These are phyloP conservation scores for Phoma herbarum DNA, from an alignment of 2,329 filamentous ascomycete species.

Conservation along the genomic window DNA sequence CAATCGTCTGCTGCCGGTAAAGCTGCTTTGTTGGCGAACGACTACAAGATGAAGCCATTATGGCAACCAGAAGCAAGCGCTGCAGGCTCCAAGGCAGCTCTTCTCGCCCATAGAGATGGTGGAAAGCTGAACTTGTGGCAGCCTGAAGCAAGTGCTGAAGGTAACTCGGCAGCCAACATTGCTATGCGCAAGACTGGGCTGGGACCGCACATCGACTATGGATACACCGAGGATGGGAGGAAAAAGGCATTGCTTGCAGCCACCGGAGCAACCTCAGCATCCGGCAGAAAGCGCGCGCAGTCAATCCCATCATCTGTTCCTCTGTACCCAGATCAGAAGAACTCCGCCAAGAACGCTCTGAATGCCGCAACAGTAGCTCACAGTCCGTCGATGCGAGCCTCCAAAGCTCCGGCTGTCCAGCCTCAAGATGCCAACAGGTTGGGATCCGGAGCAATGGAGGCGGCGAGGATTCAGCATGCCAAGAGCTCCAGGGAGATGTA, in stretches of 20 bases:
- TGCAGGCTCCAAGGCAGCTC: constrained; percentile 77
- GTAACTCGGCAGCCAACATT: constrained; percentile 74
- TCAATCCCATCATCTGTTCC: constrained; percentile 63
- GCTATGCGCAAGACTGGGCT: constrained; percentile 67
- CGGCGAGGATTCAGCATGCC: constrained; percentile 70
- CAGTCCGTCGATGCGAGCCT: constrained; percentile 49
- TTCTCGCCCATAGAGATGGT: constrained; percentile 68
- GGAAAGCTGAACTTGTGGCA: constrained; percentile 62
- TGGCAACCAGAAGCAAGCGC: constrained; percentile 72
- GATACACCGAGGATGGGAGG: constrained; percentile 61
- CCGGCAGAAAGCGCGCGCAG: constrained; percentile 66
- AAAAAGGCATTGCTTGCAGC: constrained; percentile 78
- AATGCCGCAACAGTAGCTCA: constrained; percentile 77
- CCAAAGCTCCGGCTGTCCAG: constrained; percentile 20
- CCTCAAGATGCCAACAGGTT: constrained; percentile 49
- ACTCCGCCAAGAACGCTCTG: constrained; percentile 72
- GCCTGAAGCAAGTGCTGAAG: constrained; percentile 60
- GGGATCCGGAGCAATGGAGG: constrained; percentile 63
- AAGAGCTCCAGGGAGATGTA: constrained; percentile 78
- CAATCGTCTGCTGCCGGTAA: constrained; percentile 65
- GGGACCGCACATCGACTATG: constrained; percentile 57
- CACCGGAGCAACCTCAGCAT: constrained; percentile 73
- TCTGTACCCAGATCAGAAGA: constrained; percentile 65
- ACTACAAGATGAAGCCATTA: constrained; percentile 67
- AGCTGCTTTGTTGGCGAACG: constrained; percentile 66